Base-by-base conservation (phyloP, 1,139 yeast species). In the Taphrina deformans region DNA sequence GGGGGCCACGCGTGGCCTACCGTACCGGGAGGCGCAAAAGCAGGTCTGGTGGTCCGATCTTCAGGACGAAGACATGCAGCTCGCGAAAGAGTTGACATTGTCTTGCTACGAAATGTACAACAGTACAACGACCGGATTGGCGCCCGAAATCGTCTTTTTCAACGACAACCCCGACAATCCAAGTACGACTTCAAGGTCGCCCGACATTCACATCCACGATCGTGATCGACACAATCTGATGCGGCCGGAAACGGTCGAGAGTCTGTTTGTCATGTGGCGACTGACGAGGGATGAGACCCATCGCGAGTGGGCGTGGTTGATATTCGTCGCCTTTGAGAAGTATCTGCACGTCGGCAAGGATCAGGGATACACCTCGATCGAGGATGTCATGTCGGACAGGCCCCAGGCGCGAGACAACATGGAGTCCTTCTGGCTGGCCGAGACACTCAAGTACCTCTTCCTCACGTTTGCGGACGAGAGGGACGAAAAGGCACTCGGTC, bases 361-460 rank as follows among this genome's bases (percentile, higher is more conserved):
- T 2, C 82, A 82, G 33, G 82, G 91, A 2, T 91, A 85, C 75
- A 81, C 90, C 0, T 83, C 89, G 4, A 76, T 92, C 69, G 79
- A 81, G 62, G 89, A 89, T 73, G 96, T 90, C 59, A 79, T 84
- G 1, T 69, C 72, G 1, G 70, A 75, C 2, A 80, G 83, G 16
- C 85, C 89, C 9, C 75, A 73, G 38, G 10, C 41, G 27, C 77
- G 83, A 65, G 96, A 92, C 76, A 89, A 89, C 73, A 84, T 89
- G 82, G 97, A 92, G 75, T 87, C 96, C 16, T 90, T 90, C 79
- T 92, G 98, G 98, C 79, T 89, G 67, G 92, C 97, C 0, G 97
- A 92, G 75, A 92, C 98, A 0, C 82, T 92, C 73, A 92, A 92
- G 76, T 92, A 92, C 75, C 80, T 92, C 66, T 91, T 90, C 75